Base-by-base conservation (phyloP, 2,329 filamentous ascomycete species). In the Arthrinium puccinioides region DNA sequence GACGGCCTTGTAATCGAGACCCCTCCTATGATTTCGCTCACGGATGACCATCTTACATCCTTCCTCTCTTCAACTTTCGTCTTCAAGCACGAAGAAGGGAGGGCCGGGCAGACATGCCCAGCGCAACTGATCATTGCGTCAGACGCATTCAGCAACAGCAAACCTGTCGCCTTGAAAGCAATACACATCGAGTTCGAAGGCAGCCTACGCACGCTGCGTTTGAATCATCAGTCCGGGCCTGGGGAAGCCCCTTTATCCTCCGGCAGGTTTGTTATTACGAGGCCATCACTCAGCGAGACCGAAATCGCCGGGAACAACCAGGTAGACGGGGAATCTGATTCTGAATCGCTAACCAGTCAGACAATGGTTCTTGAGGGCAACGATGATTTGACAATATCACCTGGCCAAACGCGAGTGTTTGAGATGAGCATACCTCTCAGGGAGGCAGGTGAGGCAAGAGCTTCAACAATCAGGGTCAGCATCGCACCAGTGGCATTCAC, bases 371-470 rank as follows among this genome's bases (percentile, higher is more conserved):
- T 81, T 37, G 57, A 61, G 26, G 83, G 83, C 1, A 52, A 62
- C 9, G 72, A 74, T 8, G 69, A 89, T 55, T 61, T 96, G 38
- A 77, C 70, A 0, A 61, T 96, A 29, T 58, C 62, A 9, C 75
- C 87, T 11, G 79, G 79, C 1, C 74, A 84, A 43, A 83, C 72
- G 8, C 78, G 75, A 37, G 75, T 89, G 1, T 82, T 85, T 44
- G 77, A 84, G 48, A 70, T 95, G 49, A 74, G 72, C 8, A 74
- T 87, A 40, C 76, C 82, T 3, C 72, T 95, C 13, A 79, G 87
- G 41, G 89, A 96, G 59, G 78, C 88, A 3, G 88, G 87, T n/a
- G 76, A 86, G 39, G 79, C 83, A 1, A 76, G 72, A 32, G 79
- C 85, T 4, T 69, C 73, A 5, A 78, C 76, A 2, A 74, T 83